Base-by-base conservation (phyloP, 2,329 filamentous ascomycete species). In the Paecilomyces niveus region DNA sequence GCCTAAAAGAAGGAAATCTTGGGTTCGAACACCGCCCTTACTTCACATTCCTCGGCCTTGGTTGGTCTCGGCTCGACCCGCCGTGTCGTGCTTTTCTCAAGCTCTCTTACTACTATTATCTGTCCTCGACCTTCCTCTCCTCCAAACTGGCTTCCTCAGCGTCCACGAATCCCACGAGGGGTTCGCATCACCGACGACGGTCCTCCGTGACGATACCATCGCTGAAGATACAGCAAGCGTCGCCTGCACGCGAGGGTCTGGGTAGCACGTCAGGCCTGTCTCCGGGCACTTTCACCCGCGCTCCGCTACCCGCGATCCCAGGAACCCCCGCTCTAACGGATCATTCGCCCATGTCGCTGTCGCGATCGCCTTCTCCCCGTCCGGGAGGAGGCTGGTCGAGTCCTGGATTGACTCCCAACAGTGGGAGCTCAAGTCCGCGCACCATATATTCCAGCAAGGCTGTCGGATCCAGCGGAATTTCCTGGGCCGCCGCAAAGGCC, bases 381-480 rank as follows among this genome's bases (percentile, higher is more conserved):
- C 88, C 86, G 61, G 89, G 89, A 68, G 91, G 90, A 70, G 92
- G 92, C 67, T 97, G 93, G 92, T 86, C 90, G 58, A 94, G 88
- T 76, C 91, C 89, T 58, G 90, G 87, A 63, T 82, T 90, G 70
- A 88, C 85, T 69, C 86, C 89, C 61, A 86, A 85, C 59, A 90
- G 88, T 72, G 88, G 88, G 61, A 83, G 84, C 64, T 85, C 85
- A 39, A 91, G 86, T 70, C 88, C 89, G 21, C 65, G 78, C 75
- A 68, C 81, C 74, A 62, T 61, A 22, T 63, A 63, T 50, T 65
- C 70, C 4, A 65, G 65, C 7, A 63, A 57, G 49, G 55, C 65
- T 6, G 45, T 68, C 21, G 65, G 66, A 5, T 65, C 67, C 2
- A 62, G 63, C 21, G 63, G 79, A 45, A 86, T 89, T 54, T 88